These are phyloP conservation scores for Annona cherimola DNA, from an alignment of 164 flowering plant species.

Conservation along the genomic window DNA sequence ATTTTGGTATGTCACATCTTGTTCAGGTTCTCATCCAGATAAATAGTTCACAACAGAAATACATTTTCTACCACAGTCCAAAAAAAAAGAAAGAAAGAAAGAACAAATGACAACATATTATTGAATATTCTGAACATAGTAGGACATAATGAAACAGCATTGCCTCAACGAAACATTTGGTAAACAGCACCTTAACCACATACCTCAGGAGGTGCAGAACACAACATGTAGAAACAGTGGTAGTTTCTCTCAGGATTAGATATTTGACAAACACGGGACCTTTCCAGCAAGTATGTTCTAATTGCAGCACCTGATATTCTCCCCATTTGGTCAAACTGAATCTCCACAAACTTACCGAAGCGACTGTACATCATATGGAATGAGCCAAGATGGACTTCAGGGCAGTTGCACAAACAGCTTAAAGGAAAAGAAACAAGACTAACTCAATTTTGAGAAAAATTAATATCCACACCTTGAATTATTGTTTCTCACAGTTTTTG, in stretches of 20 bases:
- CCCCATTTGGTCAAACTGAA: conserved; percentile 87
- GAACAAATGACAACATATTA: not conserved
- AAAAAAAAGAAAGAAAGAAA: too few species aligned
- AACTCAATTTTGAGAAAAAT: not conserved
- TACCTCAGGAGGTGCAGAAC: conserved; percentile 98
- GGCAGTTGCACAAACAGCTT: not conserved
- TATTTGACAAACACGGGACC: conserved; percentile 98
- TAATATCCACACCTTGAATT: conserved; percentile 69
- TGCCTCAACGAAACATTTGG: not conserved
- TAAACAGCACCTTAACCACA: not conserved
- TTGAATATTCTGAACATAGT: not conserved
- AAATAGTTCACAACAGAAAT: not conserved
- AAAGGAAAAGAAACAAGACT: not conserved
- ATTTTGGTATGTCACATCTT: not conserved
- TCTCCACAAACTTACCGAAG: conserved; percentile 98
- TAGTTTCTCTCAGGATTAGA: conserved; percentile 99
- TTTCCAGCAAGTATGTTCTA: conserved; percentile 93
- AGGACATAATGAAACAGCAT: not conserved
- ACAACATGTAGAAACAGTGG: conserved; percentile 99
- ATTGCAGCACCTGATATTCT: conserved; percentile 98
- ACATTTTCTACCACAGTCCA: not conserved
- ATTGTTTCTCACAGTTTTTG: conserved; percentile 97
- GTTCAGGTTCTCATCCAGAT: not conserved
- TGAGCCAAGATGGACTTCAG: conserved; percentile 3
- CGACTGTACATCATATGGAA: conserved; percentile 53